A percentile compares a stretch with the other conserved stretches of the same genome.
These are phyloP conservation scores for Phialemoniopsis sp. DNA, from an alignment of 2,329 filamentous ascomycete species.

Conservation along the genomic window DNA sequence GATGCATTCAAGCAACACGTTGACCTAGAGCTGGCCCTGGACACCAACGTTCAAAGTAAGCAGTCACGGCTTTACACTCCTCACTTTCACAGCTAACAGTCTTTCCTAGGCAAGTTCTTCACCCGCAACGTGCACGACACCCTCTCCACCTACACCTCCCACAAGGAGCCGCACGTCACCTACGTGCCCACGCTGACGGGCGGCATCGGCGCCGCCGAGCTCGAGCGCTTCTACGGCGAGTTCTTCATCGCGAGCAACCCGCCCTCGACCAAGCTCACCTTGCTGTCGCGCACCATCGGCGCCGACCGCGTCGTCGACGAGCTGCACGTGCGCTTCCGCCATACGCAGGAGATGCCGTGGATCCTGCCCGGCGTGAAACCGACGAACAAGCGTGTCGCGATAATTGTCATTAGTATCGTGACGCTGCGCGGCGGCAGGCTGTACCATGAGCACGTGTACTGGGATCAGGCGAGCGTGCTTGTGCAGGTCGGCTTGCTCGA, in stretches of 20 bases:
- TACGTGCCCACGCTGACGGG: slow-evolving; percentile 63
- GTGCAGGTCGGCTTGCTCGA: slow-evolving; percentile 55
- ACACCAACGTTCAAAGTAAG: slow-evolving; percentile 59
- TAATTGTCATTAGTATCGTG: slow-evolving; percentile 57
- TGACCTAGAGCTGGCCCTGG: slow-evolving; percentile 61
- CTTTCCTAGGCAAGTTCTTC: slow-evolving; percentile 43
- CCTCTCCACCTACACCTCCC: slow-evolving; percentile 56
- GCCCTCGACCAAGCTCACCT: slow-evolving; percentile 51
- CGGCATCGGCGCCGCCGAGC: slow-evolving; percentile 53
- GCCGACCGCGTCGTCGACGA: slow-evolving; percentile 63
- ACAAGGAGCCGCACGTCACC: slow-evolving; percentile 64
- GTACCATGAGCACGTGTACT: slow-evolving; percentile 60
- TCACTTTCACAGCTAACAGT: background rate
- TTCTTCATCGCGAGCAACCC: slow-evolving; percentile 64
- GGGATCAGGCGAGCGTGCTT: slow-evolving; percentile 60
- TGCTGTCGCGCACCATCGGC: slow-evolving; percentile 62
- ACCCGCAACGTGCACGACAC: slow-evolving; percentile 54
- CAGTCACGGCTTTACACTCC: background rate
- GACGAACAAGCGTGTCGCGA: slow-evolving; percentile 44
- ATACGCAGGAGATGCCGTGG: slow-evolving; percentile 55
- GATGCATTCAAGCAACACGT: slow-evolving; percentile 60
- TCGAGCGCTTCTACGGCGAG: slow-evolving; percentile 60
- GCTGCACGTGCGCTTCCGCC: slow-evolving; percentile 54
- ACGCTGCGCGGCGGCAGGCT: slow-evolving; percentile 55
- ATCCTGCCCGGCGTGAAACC: slow-evolving; percentile 56